Evolutionary conservation across 768 basidiomycete species (phyloP).

Genomic region (Naematelia encephala): DNA sequence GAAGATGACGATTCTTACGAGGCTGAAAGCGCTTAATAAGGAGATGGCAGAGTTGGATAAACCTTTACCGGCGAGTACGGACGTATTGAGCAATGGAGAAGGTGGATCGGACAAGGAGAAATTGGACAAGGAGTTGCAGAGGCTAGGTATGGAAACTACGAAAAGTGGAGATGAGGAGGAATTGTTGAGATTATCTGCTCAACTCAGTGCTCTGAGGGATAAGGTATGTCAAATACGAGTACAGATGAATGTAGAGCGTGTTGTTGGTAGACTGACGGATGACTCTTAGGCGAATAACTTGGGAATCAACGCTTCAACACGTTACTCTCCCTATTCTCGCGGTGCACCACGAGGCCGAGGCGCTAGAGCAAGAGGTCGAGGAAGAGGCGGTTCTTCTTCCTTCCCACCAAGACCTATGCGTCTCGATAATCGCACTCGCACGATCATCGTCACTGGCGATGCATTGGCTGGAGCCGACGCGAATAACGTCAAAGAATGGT

Average conservation of each 20-base stretch:
- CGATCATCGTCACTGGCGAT: conserved; percentile 69
- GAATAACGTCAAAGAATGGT: conserved; percentile 71
- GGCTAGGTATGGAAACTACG: conserved; percentile 56
- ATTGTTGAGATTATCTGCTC: conserved; percentile 37
- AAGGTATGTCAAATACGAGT: conserved; percentile 55
- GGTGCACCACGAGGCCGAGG: conserved; percentile 52
- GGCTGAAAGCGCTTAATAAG: conserved; percentile 70
- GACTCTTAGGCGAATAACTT: conserved; percentile 61
- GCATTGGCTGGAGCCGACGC: conserved; percentile 54
- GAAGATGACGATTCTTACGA: conserved; percentile 73
- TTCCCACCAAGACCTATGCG: conserved; percentile 66
- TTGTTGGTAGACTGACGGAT: conserved; percentile 56
- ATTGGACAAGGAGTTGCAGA: conserved; percentile 79
- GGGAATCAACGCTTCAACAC: conserved; percentile 51
- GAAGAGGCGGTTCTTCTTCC: not conserved
- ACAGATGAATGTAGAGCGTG: conserved; percentile 59
- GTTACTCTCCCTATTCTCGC: conserved; percentile 53
- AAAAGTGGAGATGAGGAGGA: conserved; percentile 40
- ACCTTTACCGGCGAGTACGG: conserved; percentile 23
- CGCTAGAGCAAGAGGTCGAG: conserved; percentile 3
- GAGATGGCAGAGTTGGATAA: conserved; percentile 63
- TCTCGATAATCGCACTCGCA: conserved; percentile 83
- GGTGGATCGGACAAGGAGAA: conserved; percentile 34
- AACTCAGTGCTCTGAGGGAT: conserved; percentile 50
- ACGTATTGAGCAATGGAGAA: conserved; percentile 10